Conservation (phyloP, 1,284 basidiomycete species). For the Vanrija humicola region DNA sequence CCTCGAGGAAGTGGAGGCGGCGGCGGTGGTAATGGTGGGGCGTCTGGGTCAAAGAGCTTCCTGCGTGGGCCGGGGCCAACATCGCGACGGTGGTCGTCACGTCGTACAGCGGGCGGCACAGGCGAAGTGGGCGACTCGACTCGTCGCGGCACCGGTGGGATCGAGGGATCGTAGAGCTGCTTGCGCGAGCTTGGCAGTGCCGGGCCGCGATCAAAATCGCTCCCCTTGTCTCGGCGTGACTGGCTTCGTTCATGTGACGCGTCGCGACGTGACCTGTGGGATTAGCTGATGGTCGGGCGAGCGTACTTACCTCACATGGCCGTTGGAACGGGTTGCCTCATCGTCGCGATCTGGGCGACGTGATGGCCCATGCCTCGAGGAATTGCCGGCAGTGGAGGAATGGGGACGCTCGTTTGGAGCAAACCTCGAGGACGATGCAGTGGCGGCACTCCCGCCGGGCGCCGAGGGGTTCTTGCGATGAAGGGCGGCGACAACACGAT, state of each 20-base stretch:
- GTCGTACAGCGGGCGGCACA: background rate
- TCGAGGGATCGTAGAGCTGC: constrained; percentile 16
- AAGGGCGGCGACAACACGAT: constrained; percentile 24
- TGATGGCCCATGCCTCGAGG: no score
- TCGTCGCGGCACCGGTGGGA: background rate
- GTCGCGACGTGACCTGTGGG: constrained; percentile 1
- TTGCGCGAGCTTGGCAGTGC: background rate
- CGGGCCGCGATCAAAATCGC: constrained; percentile 20
- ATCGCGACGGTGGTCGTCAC: constrained; percentile 6
- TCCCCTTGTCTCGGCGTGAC: background rate
- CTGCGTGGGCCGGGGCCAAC: background rate
- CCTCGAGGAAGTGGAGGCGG: constrained; percentile 4
- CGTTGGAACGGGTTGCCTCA: no score
- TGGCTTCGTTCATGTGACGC: background rate
- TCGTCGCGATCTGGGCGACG: no score
- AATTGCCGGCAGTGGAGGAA: no score
- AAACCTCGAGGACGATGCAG: no score
- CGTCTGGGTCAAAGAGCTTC: constrained; percentile 14
- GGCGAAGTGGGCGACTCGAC: background rate
- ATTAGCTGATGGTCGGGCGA: background rate
- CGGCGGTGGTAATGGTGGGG: constrained; percentile 5
- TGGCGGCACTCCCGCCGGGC: no score
- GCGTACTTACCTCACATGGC: no score
- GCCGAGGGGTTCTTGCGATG: constrained; percentile 30
- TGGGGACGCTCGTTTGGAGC: no score